Evolutionary conservation across 2,329 filamentous ascomycete genomes (phyloP), one percentile per base, ranked within the genome.

Genomic region (Alternaria burnsii): DNA sequence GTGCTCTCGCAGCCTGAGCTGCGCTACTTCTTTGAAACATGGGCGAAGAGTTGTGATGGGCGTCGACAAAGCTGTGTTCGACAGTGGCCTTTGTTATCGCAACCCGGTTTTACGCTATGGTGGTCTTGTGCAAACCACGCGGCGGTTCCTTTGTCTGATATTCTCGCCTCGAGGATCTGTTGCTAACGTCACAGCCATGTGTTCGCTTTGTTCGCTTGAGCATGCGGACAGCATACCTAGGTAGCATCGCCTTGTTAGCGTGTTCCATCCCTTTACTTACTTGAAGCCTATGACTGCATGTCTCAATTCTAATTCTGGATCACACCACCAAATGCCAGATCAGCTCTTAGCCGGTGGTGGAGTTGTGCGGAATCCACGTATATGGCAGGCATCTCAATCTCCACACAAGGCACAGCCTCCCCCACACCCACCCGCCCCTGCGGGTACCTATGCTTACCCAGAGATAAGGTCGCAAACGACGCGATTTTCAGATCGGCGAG

Each of bases 11-110:
- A 32, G 14, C 43, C 26, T 48, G 16, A 42, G 34, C 11, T 36
- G 41, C n/a, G 28, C 22, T 48, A 41, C 28, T 53, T 48, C 54
- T 61, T 58, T 61, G 54, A 48, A 12, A 22, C 32, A 11, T 30
- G n/a, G 16, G 22, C 55, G 43, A 61, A 22, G 38, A 22, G 30
- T 40, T 38, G 22, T 48, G 16, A 22, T 18, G 26, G 22, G 18
- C 14, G 7, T 51, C 5, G 16, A 62, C 28, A 56, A 59, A 60
- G 60, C 46, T 43, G 38, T 28, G 16, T 34, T 40, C 32, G 18
- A 18, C n/a, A 18, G 22, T 38, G 22, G 16, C 36, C 60, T 62
- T 62, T 62, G 59, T 62, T 18, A 20, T 47, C 18, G 18, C 24
- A 26, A 52, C 12, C 10, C 14, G 20, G 32, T 12, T 26, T 22